Evolutionary conservation across 352 stramenopile genomes (phyloP).

Genomic region (Plasmopara viticola): DNA sequence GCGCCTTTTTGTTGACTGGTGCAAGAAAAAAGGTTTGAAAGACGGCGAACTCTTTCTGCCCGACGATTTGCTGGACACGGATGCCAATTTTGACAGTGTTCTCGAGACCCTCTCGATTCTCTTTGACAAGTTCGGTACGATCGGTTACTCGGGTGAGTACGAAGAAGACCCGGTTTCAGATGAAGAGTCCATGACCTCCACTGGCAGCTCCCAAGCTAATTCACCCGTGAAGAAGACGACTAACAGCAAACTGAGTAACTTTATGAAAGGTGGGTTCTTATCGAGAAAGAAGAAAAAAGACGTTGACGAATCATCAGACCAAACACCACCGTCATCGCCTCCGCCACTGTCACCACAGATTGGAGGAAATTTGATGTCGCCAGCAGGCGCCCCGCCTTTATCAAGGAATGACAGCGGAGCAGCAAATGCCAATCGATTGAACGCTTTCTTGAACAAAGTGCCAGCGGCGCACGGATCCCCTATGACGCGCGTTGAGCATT

Average conservation of each 20-base stretch:
- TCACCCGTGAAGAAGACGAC: conserved; percentile 61
- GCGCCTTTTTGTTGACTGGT: conserved; percentile 79
- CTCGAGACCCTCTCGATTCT: conserved; percentile 77
- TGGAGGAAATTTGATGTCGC: conserved; percentile 23
- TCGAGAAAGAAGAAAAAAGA: conserved; percentile 60
- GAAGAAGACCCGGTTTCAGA: conserved; percentile 71
- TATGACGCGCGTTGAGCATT: conserved; percentile 51
- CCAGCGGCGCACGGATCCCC: conserved; percentile 47
- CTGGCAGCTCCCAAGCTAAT: conserved; percentile 43
- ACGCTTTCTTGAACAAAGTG: conserved; percentile 74
- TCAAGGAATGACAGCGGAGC: conserved; percentile 40
- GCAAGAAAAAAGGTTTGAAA: conserved; percentile 51
- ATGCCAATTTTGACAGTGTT: conserved; percentile 54
- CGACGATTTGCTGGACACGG: conserved; percentile 68
- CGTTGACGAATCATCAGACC: conserved; percentile 29
- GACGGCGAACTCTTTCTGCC: conserved; percentile 73
- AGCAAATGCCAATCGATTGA: conserved; percentile 51
- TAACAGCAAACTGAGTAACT: conserved; percentile 62
- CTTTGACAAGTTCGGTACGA: conserved; percentile 72
- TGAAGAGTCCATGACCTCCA: conserved; percentile 55
- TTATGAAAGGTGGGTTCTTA: conserved; percentile 80
- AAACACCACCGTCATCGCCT: conserved; percentile 57
- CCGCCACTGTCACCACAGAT: conserved; percentile 47
- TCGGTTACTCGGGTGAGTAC: conserved; percentile 46
- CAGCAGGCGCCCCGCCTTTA: conserved; percentile 21